These are phyloP conservation scores for Coemansia sp. DNA, from an alignment of 192 early-diverging fungal species.

Conservation along the genomic window DNA sequence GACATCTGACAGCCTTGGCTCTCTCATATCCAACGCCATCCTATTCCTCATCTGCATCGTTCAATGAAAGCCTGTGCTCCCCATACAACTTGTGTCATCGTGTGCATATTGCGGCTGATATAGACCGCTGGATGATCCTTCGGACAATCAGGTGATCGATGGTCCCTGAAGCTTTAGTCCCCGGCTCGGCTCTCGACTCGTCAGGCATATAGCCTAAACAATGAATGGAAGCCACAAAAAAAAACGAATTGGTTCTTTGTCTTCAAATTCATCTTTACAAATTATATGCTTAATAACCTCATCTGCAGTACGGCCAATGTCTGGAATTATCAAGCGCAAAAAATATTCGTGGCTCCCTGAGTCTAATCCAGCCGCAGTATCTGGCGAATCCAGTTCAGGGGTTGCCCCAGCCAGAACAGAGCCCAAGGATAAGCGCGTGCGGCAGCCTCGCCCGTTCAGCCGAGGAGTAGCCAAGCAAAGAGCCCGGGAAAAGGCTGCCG, in stretches of 20 bases:
- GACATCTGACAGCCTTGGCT: too few species aligned
- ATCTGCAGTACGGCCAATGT: conserved; percentile 21
- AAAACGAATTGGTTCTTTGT: neutral
- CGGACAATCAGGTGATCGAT: neutral
- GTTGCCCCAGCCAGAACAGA: conserved; percentile 13
- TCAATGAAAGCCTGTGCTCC: too few species aligned
- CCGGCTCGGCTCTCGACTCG: neutral
- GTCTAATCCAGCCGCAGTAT: conserved; percentile 47
- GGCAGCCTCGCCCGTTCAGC: conserved; percentile 4
- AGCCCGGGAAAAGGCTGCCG: conserved; percentile 14
- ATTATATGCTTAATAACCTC: neutral
- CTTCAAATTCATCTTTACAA: neutral
- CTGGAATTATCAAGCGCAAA: conserved; percentile 44
- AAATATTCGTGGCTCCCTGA: conserved; percentile 57
- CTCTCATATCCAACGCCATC: too few species aligned
- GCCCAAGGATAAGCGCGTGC: conserved; percentile 25
- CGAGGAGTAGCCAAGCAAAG: conserved; percentile 16
- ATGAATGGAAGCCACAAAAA: neutral
- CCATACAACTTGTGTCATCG: too few species aligned
- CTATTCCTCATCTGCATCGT: too few species aligned
- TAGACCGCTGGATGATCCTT: neutral
- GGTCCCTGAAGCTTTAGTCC: neutral
- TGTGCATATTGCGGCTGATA: neutral
- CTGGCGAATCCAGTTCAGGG: conserved; percentile 25
- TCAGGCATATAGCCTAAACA: neutral